phyloP scores from a whole-genome alignment of 2,329 filamentous ascomycete species.

The Aspergillus ochraceoroseus region DNA sequence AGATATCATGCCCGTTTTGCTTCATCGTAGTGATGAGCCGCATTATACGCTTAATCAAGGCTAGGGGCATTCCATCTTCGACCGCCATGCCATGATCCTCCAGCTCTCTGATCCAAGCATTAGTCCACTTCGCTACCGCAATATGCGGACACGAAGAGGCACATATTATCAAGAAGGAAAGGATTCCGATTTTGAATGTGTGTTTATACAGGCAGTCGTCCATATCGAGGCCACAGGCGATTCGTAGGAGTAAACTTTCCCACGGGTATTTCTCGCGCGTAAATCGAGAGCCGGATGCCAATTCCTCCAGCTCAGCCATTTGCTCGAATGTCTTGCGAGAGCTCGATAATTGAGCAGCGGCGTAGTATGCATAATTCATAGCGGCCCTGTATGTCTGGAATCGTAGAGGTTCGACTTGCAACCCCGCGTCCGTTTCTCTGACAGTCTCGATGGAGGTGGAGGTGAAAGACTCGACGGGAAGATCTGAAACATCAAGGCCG shows the following conservation, averaged over 20 bases:
- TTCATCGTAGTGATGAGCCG: neutral
- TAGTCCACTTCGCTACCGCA: neutral
- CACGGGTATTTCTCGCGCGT: neutral
- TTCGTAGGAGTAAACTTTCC: neutral
- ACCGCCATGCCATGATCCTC: neutral
- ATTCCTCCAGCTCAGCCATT: neutral
- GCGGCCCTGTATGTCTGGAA: neutral
- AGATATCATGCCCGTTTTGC: neutral
- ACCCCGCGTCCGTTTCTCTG: neutral
- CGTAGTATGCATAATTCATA: neutral
- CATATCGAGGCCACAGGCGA: neutral
- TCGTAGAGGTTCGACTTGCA: neutral
- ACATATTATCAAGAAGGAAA: neutral
- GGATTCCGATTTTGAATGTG: neutral
- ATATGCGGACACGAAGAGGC: neutral
- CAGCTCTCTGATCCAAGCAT: neutral
- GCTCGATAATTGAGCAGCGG: neutral
- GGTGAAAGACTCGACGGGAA: neutral
- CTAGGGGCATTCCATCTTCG: neutral
- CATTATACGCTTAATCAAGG: neutral
- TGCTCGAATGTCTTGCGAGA: neutral
- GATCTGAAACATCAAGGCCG: neutral
- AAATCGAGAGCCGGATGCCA: neutral
- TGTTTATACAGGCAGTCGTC: neutral
- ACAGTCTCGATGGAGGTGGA: neutral